A percentile compares a stretch with the other conserved stretches of the same genome.
These are phyloP conservation scores for Haplosporangium gracile DNA, from an alignment of 192 early-diverging fungal genomes.

Conservation along the genomic window DNA sequence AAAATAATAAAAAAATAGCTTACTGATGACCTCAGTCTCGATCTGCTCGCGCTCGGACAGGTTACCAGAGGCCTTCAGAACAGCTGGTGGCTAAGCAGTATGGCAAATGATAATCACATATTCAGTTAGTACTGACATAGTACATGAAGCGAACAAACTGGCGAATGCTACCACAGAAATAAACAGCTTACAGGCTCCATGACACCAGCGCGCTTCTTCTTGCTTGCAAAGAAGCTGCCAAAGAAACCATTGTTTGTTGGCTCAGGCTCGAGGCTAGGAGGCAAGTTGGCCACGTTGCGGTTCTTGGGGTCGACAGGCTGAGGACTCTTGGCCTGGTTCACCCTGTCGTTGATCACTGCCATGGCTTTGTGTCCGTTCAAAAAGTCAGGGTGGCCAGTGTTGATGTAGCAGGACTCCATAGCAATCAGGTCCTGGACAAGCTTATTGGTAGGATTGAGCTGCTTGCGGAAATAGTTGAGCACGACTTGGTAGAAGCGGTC, in stretches of 20 bases:
- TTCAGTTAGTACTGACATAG: not conserved
- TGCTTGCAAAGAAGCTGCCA: conserved; percentile 93
- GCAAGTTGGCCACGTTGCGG: conserved; percentile 40
- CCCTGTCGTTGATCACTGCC: conserved; percentile 90
- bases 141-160: not conserved
- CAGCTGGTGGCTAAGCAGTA: conserved; percentile 79
- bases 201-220: conserved; percentile 77
- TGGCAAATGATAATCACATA: not conserved
- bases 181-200: conserved; percentile 75
- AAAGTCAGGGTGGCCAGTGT: conserved; percentile 99
- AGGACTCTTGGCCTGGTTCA: conserved; percentile 76
- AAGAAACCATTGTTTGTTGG: conserved; percentile 86
- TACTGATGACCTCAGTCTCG: conserved; percentile 99
- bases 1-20: conserved; percentile 32
- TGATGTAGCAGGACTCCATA: conserved; percentile 97
- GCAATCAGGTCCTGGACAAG: conserved; percentile 92
- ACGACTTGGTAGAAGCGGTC: conserved; percentile 96
- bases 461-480: conserved; percentile 93
- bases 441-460: conserved; percentile 94
- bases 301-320: conserved; percentile 53
- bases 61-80: conserved; percentile 95
- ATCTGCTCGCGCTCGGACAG: conserved; percentile 97
- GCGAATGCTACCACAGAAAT: not conserved
- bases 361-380: conserved; percentile 97
- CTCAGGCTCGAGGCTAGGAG: conserved; percentile 52